Conservation (phyloP, 163 green algal genomes). For the Scenedesmus sp. region DNA sequence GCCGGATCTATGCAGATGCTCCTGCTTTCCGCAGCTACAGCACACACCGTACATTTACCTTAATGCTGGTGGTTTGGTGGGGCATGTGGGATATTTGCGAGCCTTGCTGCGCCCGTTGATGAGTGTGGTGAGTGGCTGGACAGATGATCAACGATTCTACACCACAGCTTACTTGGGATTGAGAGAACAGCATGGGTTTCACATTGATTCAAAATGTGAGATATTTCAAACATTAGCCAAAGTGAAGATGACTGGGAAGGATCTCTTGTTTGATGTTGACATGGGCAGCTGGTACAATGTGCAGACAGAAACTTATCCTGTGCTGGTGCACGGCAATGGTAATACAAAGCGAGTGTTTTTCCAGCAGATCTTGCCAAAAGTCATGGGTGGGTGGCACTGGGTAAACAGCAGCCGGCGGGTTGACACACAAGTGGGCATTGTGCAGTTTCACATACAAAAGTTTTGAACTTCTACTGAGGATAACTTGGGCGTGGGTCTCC, state of each 20-base stretch:
- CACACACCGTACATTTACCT: background rate
- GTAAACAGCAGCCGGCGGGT: background rate
- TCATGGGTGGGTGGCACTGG: background rate
- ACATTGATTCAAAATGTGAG: background rate
- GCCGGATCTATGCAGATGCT: background rate
- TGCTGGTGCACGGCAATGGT: slow-evolving; percentile 5
- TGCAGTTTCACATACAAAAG: too few species aligned
- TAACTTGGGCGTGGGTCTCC: too few species aligned
- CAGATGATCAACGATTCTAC: background rate
- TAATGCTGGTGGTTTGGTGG: background rate
- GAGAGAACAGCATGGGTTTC: background rate
- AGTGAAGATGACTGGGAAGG: background rate
- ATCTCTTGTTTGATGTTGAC: background rate
- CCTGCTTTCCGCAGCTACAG: background rate
- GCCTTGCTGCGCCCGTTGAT: background rate
- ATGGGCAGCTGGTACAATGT: background rate
- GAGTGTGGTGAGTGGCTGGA: background rate
- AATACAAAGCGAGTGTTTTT: background rate
- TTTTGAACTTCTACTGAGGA: too few species aligned
- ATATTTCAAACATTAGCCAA: background rate
- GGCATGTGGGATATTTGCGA: background rate
- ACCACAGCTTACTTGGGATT: background rate
- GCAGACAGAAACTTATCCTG: background rate
- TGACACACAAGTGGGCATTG: too few species aligned
- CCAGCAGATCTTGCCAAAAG: background rate